phyloP scores from a whole-genome alignment of 768 basidiomycete species.

The Podaxis sp. region DNA sequence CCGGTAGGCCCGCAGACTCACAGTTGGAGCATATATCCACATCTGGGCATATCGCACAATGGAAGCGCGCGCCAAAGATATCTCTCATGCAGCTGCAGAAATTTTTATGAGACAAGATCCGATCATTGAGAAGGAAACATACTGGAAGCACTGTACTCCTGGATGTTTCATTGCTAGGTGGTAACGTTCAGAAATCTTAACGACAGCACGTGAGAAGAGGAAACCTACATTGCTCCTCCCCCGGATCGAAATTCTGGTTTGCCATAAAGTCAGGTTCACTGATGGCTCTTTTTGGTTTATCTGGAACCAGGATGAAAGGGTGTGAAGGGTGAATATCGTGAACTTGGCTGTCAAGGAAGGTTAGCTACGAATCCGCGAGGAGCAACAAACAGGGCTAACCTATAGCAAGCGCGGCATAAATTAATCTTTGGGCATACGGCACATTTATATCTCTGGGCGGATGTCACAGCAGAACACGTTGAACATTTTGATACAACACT shows the following conservation, averaged over 20 bases:
- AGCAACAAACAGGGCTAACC: constrained; percentile 37
- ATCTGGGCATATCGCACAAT: constrained; percentile 85
- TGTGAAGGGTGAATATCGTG: constrained; percentile 91
- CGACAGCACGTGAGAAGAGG: constrained; percentile 7
- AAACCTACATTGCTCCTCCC: constrained; percentile 61
- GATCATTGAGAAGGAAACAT: constrained; percentile 28
- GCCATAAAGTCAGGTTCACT: constrained; percentile 39
- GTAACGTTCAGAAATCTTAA: neutral
- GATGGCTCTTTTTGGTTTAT: constrained; percentile 41
- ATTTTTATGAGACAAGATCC: neutral
- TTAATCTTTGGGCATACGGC: constrained; percentile 76
- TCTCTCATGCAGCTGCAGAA: constrained; percentile 74
- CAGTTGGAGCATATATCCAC: constrained; percentile 87
- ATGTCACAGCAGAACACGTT: constrained; percentile 68
- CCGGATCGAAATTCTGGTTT: constrained; percentile 33
- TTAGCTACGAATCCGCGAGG: neutral
- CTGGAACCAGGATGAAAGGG: constrained; percentile 80
- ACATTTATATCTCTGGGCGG: constrained; percentile 78
- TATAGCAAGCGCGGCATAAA: constrained; percentile 81
- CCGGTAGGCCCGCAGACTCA: constrained; percentile 82
- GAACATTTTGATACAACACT: constrained; percentile 65
- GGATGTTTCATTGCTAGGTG: constrained; percentile 68
- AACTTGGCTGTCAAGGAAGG: constrained; percentile 57
- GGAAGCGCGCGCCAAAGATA: constrained; percentile 90
- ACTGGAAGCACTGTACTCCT: constrained; percentile 87